Evolutionary conservation across 345 rosid species (phyloP), one percentile per base, ranked within the genome.

Genomic region (Eucalyptus grandis): DNA sequence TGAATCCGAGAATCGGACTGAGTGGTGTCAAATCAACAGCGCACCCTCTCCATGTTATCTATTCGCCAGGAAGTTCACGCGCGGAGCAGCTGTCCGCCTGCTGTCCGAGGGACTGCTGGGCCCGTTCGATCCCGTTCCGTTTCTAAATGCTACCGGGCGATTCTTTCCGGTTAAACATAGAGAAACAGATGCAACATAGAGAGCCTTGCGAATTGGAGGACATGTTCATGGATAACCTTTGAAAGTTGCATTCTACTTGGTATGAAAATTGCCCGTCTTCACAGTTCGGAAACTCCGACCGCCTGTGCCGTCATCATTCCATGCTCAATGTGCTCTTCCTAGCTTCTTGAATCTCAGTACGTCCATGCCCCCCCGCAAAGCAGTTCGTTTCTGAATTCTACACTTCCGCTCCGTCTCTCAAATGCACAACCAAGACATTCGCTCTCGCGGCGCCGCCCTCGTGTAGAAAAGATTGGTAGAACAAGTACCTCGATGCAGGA

Each of bases 61-160:
- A 77, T 91, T 91, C 40, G 92, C 92, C 5, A 89, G 92, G 88
- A 91, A 91, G 89, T 91, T 91, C 90, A 89, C 89, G 15, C 37
- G 47, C 14, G 72, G 83, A 46, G 92, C 92, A 7, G 92, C 92
- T 22, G 37, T 89, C 27, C 88, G 81, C n/a, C 90, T 91, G 40
- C 53, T 87, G 85, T 77, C 47, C 47, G 30, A 77, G 47, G 85
- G 85, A 40, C 85, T 77, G 14, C 85, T 77, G 85, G 85, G 85
- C 13, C 85, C 85, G 30, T 77, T 77, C 85, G 85, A 77, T 43
- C 85, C 85, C 47, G 30, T 77, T 77, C 85, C 14, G 22, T 77
- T 77, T 43, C 22, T 77, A 40, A 77, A 77, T 14, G 30, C 85
- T 11, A 22, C 30, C 27, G 43, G 85, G 47, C 24, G 47, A 11